phyloP scores from a whole-genome alignment of 768 basidiomycete species.

The Leccinum ochraceum region DNA sequence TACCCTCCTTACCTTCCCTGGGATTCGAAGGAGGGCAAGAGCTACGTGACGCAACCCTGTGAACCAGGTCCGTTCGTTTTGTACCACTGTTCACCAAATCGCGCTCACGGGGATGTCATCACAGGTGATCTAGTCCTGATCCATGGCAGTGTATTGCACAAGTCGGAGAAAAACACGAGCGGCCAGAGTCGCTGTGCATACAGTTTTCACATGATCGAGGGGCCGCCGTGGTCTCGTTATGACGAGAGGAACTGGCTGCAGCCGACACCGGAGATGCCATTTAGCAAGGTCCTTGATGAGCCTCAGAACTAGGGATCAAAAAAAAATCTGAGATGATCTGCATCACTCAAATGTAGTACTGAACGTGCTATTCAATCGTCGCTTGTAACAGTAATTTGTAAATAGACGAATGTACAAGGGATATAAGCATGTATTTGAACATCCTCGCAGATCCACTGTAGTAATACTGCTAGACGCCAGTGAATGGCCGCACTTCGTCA shows the following conservation, averaged over 20 bases:
- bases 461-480: too few species aligned
- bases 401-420: too few species aligned
- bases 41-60: conserved; percentile 70
- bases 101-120: not conserved
- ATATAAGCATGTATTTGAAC: too few species aligned
- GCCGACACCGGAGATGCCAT: conserved; percentile 82
- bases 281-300: conserved; percentile 55
- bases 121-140: conserved; percentile 90
- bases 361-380: too few species aligned
- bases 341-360: too few species aligned
- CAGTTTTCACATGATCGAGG: conserved; percentile 95
- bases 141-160: conserved; percentile 91
- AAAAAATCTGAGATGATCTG: too few species aligned
- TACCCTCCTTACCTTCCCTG: conserved; percentile 30
- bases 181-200: conserved; percentile 86
- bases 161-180: conserved; percentile 84
- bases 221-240: conserved; percentile 64
- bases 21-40: conserved; percentile 24
- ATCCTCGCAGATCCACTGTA: too few species aligned
- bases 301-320: too few species aligned
- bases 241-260: conserved; percentile 97
- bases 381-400: too few species aligned
- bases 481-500: too few species aligned
- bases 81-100: not conserved
- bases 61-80: conserved; percentile 54